Base-by-base conservation (phyloP, 176 grass and related monocot genomes). In the Neostapfia colusana region DNA sequence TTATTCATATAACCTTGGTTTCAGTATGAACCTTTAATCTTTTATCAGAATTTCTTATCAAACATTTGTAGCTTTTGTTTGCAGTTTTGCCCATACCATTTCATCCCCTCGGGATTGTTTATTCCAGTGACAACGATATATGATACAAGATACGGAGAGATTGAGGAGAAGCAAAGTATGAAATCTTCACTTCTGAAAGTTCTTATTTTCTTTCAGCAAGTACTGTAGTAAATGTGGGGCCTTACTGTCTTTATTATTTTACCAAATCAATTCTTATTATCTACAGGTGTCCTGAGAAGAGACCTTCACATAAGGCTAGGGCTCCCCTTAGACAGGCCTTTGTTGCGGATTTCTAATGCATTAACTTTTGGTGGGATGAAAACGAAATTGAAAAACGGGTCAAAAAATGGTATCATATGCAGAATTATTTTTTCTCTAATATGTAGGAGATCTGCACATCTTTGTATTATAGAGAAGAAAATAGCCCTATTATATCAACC, bases 101-200 rank as follows among this genome's bases (percentile, higher is more conserved):
- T 98, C 70, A 70, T 86, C 79, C 95, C 89, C 70, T 78, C 84
- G 49, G 89, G 87, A 43, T 65, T 93, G 76, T 66, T 88, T 63
- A 81, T 94, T 90, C 95, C 91, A 55, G 15, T 98, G 72, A 98
- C 91, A 62, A 66, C 89, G 76, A 84, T 94, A 75, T 98, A 98
- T 23, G 91, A 98, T 83, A 81, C 90, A 65, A 90, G 88, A 84
- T 98, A 98, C 36, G 95, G 91, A 45, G 95, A 98, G 79, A 89
- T 86, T 20, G 95, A 98, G 83, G 87, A 94, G 85, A 98, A 92
- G 63, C 95, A 93, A 93, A 85, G 95, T 97, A 89, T 77, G 73
- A 18, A 24, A 54, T 18, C 56, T 60, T 7, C 23, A 73, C 58
- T 50, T 82, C 39, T 50, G 4, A 20, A 67, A 43, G 16, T 63